Percentiles rank a stretch among this genome's conserved stretches.
These are phyloP conservation scores for Ogataea nakhonphanomensis DNA, from an alignment of 805 yeast genomes.

Conservation along the genomic window DNA sequence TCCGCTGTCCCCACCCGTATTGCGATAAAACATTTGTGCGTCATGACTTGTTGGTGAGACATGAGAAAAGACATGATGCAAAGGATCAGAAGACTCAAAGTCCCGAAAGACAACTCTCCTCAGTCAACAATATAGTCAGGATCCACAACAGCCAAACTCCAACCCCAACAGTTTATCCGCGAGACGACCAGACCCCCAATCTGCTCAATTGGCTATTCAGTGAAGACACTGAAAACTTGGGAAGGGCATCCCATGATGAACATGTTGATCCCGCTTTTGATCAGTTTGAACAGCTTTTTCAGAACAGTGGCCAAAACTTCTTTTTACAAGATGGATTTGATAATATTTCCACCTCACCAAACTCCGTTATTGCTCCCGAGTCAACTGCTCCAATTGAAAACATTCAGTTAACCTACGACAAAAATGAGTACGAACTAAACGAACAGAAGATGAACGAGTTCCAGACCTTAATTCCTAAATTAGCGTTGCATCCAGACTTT, in stretches of 20 bases:
- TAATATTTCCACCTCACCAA: conserved; percentile 20
- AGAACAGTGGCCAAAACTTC: conserved; percentile 28
- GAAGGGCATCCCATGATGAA: neutral
- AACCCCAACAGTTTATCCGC: neutral
- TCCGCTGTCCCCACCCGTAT: conserved; percentile 41
- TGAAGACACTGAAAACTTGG: conserved; percentile 14
- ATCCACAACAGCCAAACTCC: conserved; percentile 15
- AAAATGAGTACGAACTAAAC: conserved; percentile 15
- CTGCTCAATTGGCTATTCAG: conserved; percentile 30
- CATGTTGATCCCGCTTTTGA: conserved; percentile 9
- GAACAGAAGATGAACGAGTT: conserved; percentile 24
- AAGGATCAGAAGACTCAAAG: neutral
- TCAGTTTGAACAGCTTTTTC: conserved; percentile 26
- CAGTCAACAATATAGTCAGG: conserved; percentile 26
- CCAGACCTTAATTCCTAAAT: conserved; percentile 24
- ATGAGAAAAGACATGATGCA: conserved; percentile 40
- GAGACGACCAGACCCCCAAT: conserved; percentile 14
- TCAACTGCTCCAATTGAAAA: neutral
- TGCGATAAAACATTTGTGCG: conserved; percentile 65
- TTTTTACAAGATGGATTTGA: conserved; percentile 31
- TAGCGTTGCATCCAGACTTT: conserved; percentile 30
- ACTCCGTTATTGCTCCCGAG: conserved; percentile 8
- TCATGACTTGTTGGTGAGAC: conserved; percentile 49
- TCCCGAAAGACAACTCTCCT: conserved; percentile 11
- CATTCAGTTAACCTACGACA: conserved; percentile 1